Base-by-base conservation (phyloP, 1,284 basidiomycete species). In the Bjerkandera adusta region DNA sequence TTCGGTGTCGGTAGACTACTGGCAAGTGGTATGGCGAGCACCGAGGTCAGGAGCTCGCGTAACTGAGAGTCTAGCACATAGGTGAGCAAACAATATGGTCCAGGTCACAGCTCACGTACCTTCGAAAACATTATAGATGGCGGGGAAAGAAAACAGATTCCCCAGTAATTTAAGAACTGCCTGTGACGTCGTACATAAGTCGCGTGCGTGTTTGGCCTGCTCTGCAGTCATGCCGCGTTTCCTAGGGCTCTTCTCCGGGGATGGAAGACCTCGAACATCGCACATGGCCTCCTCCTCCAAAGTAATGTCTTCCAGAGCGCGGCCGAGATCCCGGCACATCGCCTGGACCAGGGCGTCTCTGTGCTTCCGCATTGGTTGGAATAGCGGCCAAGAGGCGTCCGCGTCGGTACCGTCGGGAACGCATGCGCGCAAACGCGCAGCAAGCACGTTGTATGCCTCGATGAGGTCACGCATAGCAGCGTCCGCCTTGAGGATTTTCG, bases 161-260 rank as follows among this genome's bases (percentile, higher is more conserved):
- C 71, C 70, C 16, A 90, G 73, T 18, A 88, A 63, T 52, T 78
- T 81, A 49, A 89, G 71, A 13, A 79, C 85, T 5, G 80, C 75
- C 57, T 87, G 85, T 26, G 73, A 76, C 5, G 78, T 78, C 2
- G 82, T 83, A 61, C 80, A 86, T 13, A 90, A 66, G 62, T 91
- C 89, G 25, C 88, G 72, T 2, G 85, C 86, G 56, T 81, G 77
- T 57, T 85, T 89, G 44, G 83, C 82, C 59, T 87, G 83, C 50
- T 85, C 82, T 36, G 77, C 88, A 0, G 75, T 78, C 77, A 89
- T 79, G 1, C 88, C 85, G 51, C 74, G 76, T 66, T 62, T 68
- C 51, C 74, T 83, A 1, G 77, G 75, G 42, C 70, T 77, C 36
- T 68, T 62, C 51, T 67, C 65, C 0, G 77, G 77, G 10, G 78